Conservation (phyloP, 169 alveolate species). For the Eimeria tenella region DNA sequence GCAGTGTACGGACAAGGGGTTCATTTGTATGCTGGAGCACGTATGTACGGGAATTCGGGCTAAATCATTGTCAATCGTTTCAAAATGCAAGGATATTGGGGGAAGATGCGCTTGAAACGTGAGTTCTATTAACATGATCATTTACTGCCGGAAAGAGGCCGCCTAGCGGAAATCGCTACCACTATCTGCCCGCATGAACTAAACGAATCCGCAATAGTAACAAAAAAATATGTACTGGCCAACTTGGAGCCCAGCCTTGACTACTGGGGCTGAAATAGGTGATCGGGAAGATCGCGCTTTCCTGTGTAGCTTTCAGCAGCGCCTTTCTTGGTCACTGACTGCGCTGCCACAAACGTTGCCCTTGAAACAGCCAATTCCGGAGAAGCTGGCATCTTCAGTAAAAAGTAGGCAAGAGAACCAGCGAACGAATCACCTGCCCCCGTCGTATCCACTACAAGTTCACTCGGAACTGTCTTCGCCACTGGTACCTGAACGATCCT, state of each 20-base stretch:
- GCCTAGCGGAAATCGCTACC: no score
- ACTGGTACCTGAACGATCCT: slow-evolving; percentile 25
- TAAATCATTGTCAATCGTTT: no score
- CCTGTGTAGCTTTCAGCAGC: slow-evolving; percentile 78
- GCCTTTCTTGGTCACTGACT: slow-evolving; percentile 73
- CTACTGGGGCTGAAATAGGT: slow-evolving; percentile 10
- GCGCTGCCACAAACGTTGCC: slow-evolving; percentile 79
- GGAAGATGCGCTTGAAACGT: not conserved
- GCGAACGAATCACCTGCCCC: slow-evolving; percentile 83
- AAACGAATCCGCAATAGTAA: no score
- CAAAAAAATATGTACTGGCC: no score
- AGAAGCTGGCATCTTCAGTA: not conserved
- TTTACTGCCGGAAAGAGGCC: no score
- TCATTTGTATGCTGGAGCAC: not conserved
- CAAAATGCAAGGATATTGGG: no score
- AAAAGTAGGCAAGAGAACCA: slow-evolving; percentile 77
- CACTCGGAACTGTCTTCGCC: slow-evolving; percentile 39
- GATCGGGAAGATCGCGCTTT: slow-evolving; percentile 46
- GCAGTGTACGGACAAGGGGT: slow-evolving; percentile 66
- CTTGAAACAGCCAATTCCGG: slow-evolving; percentile 60
- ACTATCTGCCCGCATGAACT: no score
- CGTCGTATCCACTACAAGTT: slow-evolving; percentile 78
- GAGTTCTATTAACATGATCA: not conserved
- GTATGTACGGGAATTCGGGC: no score
- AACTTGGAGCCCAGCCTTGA: not conserved